Percentiles rank a stretch among this genome's conserved stretches.
phyloP scores from a whole-genome alignment of 1,284 basidiomycete species.

The Clitocybe nebularis region DNA sequence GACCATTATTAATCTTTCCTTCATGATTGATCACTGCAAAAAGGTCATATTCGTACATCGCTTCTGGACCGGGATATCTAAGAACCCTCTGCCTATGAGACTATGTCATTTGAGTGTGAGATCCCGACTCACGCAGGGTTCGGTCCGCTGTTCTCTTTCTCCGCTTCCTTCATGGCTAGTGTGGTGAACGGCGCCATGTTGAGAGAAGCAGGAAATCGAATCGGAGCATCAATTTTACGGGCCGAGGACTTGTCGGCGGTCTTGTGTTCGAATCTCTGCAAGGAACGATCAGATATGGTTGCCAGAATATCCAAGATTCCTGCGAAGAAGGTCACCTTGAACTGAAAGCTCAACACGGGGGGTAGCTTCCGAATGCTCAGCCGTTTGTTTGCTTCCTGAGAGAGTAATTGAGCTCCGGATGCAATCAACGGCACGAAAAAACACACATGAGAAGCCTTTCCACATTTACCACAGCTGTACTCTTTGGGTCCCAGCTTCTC shows the following conservation, averaged over 20 bases:
- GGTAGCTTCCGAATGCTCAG: conserved; percentile 84
- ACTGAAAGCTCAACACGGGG: conserved; percentile 90
- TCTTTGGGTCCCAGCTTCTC: conserved; percentile 72
- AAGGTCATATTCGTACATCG: conserved; percentile 87
- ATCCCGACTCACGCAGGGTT: conserved; percentile 30
- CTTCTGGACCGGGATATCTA: conserved; percentile 53
- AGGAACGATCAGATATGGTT: conserved; percentile 5
- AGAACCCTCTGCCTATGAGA: background rate
- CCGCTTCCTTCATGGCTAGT: conserved; percentile 47
- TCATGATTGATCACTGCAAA: conserved; percentile 95
- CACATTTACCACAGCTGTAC: conserved; percentile 73
- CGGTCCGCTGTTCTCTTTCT: conserved; percentile 36
- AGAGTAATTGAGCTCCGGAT: background rate
- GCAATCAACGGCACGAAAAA: background rate
- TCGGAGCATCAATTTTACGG: conserved; percentile 82
- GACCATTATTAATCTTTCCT: conserved; percentile 92
- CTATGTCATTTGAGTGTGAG: background rate
- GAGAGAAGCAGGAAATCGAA: conserved; percentile 80
- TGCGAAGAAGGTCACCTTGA: conserved; percentile 64
- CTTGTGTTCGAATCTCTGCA: conserved; percentile 89
- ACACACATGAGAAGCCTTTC: conserved; percentile 59
- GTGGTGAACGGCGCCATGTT: conserved; percentile 90
- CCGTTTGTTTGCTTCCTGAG: conserved; percentile 75
- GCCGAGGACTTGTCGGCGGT: conserved; percentile 65
- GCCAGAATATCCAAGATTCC: background rate